phyloP scores from a whole-genome alignment of 148 eudicot genomes.

The Camellia sinensis region DNA sequence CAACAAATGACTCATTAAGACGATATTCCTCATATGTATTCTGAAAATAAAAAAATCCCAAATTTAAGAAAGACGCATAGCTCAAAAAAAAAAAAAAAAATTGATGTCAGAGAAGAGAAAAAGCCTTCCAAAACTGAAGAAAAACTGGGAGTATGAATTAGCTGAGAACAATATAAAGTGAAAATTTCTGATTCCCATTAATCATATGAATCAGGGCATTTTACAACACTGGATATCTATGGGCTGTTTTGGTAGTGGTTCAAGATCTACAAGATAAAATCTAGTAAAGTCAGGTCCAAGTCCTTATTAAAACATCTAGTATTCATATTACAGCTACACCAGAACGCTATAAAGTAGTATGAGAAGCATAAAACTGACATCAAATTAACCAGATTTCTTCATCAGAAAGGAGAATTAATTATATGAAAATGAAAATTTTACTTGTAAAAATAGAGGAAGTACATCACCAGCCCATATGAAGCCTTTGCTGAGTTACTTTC shows the following conservation, averaged over 20 bases:
- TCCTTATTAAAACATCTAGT: too few species aligned
- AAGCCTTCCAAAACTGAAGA: neutral
- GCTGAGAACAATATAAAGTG: too few species aligned
- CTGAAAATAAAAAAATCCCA: slow-evolving; percentile 24
- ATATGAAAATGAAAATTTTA: too few species aligned
- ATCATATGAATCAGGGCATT: neutral
- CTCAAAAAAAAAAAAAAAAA: neutral
- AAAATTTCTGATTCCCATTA: too few species aligned
- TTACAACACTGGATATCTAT: too few species aligned
- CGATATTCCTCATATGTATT: slow-evolving; percentile 51
- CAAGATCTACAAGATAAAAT: too few species aligned
- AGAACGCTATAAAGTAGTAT: too few species aligned
- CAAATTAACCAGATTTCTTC: neutral
- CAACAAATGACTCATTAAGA: slow-evolving; percentile 44
- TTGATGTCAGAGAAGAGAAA: neutral
- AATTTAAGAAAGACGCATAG: neutral
- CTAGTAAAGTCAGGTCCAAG: neutral
- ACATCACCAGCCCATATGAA: neutral
- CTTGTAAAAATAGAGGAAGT: neutral
- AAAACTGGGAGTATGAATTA: too few species aligned
- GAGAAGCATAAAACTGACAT: too few species aligned
- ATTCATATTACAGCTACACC: too few species aligned
- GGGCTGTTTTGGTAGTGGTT: too few species aligned
- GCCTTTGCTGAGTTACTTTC: neutral
- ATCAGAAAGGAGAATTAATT: too few species aligned